Evolutionary conservation across 768 basidiomycete species (phyloP).

Genomic region (Gelatoporia subvermispora): DNA sequence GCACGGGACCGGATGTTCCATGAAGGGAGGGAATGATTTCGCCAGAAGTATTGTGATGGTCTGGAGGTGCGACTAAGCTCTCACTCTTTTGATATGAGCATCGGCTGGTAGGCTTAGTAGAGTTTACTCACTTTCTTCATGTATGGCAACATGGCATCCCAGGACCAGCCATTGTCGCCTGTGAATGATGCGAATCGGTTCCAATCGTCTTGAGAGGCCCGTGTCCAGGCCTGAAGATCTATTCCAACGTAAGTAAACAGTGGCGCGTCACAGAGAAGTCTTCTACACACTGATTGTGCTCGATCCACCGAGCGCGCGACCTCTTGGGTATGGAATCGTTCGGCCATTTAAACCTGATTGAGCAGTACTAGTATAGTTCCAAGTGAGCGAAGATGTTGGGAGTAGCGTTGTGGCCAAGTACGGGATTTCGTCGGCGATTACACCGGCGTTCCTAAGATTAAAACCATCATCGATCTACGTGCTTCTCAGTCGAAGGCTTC

Average conservation of each 20-base stretch:
- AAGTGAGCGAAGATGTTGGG: slow-evolving; percentile 16
- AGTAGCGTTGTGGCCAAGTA: slow-evolving; percentile 9
- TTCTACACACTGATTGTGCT: slow-evolving; percentile 19
- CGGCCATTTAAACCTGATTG: slow-evolving; percentile 18
- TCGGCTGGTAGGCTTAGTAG: no score
- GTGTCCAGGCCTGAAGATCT: slow-evolving; percentile 22
- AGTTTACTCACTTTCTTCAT: slow-evolving; percentile 11
- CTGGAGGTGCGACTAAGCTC: slow-evolving; percentile 11
- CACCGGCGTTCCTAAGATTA: slow-evolving; percentile 5
- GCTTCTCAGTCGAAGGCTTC: neutral
- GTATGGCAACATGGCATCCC: slow-evolving; percentile 12
- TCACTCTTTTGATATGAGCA: slow-evolving; percentile 4
- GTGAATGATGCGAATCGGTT: slow-evolving; percentile 18
- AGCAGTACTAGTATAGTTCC: slow-evolving; percentile 25
- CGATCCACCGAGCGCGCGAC: slow-evolving; percentile 22
- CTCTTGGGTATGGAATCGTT: slow-evolving; percentile 16
- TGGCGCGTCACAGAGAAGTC: no score
- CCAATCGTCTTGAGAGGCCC: slow-evolving; percentile 18
- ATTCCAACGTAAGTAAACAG: neutral
- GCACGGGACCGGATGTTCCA: slow-evolving; percentile 14
- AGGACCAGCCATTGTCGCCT: slow-evolving; percentile 23
- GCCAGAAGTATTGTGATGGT: slow-evolving; percentile 18
- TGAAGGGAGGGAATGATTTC: slow-evolving; percentile 18
- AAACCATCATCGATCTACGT: neutral
- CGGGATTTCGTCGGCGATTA: slow-evolving; percentile 13